A percentile compares a stretch with the other conserved stretches of the same genome.
These are phyloP conservation scores for Lactarius sp. DNA, from an alignment of 768 basidiomycete species.

Conservation along the genomic window DNA sequence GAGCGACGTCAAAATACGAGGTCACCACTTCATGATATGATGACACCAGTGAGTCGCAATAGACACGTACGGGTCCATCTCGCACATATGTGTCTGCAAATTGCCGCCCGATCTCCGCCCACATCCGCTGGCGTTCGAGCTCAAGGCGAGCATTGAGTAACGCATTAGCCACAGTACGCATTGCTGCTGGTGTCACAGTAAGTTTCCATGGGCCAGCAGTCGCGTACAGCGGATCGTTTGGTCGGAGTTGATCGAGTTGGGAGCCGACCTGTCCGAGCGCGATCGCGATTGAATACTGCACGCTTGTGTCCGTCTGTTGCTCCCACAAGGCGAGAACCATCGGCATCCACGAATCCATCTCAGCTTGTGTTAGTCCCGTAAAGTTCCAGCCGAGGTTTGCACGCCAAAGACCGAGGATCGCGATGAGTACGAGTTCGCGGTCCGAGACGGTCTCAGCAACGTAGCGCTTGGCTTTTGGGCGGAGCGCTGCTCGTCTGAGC, in stretches of 20 bases:
- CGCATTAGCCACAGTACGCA: constrained; percentile 50
- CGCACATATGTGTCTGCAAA: constrained; percentile 48
- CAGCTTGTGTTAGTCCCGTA: constrained; percentile 38
- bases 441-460: constrained; percentile 58
- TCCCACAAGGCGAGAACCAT: constrained; percentile 54
- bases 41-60: not conserved
- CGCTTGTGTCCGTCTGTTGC: constrained; percentile 53
- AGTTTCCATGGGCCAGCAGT: constrained; percentile 44
- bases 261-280: constrained; percentile 45
- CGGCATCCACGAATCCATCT: constrained; percentile 45
- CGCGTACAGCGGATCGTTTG: constrained; percentile 36
- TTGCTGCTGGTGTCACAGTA: constrained; percentile 29
- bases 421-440: constrained; percentile 63
- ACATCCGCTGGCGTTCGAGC: constrained; percentile 58
- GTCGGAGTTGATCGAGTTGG: constrained; percentile 40
- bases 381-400: constrained; percentile 51
- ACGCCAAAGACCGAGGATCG: constrained; percentile 67
- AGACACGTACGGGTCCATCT: constrained; percentile 15
- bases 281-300: constrained; percentile 56
- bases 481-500: constrained; percentile 45
- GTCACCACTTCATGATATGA: not conserved
- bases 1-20: not conserved
- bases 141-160: constrained; percentile 58
- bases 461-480: constrained; percentile 59
- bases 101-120: constrained; percentile 49